These are phyloP conservation scores for Oidium heveae DNA, from an alignment of 2,329 filamentous ascomycete genomes.

Conservation along the genomic window DNA sequence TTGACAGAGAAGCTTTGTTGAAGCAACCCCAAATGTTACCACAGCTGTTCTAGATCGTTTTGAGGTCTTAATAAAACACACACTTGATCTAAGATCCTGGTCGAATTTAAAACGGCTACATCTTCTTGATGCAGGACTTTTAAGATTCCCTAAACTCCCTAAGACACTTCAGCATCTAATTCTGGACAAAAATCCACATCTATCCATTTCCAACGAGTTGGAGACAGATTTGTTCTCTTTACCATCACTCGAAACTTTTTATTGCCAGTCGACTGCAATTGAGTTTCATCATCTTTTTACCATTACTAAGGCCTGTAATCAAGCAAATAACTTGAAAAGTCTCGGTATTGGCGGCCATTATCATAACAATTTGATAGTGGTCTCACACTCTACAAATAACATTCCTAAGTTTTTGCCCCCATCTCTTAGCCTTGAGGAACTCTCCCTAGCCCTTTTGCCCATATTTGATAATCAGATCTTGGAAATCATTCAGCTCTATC, in stretches of 20 bases:
- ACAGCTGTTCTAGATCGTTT: conserved; percentile 5
- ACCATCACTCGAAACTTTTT: conserved; percentile 11
- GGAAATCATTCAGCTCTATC: conserved; percentile 7
- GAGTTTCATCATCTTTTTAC: conserved; percentile 2
- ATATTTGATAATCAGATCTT: conserved; percentile 6
- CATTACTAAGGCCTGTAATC: conserved; percentile 5
- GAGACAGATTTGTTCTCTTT: conserved; percentile 3
- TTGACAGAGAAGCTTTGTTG: conserved; percentile 4
- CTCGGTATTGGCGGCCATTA: conserved; percentile 6
- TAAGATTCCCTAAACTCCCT: conserved; percentile 8
- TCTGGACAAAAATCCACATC: conserved; percentile 5
- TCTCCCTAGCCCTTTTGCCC: conserved; percentile 5
- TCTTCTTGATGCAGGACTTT: conserved; percentile 5
- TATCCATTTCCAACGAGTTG: not conserved
- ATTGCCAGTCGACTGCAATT: conserved; percentile 6
- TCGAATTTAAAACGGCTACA: conserved; percentile 7
- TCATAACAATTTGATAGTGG: not conserved
- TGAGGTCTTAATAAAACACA: conserved; percentile 1
- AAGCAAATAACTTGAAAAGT: conserved; percentile 7
- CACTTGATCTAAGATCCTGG: conserved; percentile 5
- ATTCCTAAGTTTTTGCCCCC: conserved; percentile 5
- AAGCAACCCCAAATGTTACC: conserved; percentile 6
- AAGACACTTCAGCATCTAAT: conserved; percentile 9
- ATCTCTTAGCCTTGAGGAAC: conserved; percentile 8
- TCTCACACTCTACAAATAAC: not conserved